Conservation (phyloP, 192 early-diverging fungal genomes). For the Umbelopsis vinacea region DNA sequence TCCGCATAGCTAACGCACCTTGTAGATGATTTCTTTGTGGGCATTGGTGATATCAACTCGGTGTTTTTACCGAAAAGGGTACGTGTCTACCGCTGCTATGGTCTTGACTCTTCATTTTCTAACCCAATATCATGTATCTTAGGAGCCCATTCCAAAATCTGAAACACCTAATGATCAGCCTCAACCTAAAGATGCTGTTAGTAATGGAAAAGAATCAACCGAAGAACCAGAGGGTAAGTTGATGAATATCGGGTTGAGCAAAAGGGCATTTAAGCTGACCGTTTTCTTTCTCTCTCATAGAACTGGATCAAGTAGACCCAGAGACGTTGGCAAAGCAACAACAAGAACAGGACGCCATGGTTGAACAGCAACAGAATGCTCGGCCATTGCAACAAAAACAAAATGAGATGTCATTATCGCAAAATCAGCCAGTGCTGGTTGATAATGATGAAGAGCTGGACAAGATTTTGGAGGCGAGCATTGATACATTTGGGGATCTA, state of each 20-base stretch:
- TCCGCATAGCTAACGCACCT: not conserved
- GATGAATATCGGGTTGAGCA: not conserved
- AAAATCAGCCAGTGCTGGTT: conserved; percentile 52
- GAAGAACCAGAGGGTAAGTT: conserved; percentile 1
- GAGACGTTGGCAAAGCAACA: conserved; percentile 27
- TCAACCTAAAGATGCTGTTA: not conserved
- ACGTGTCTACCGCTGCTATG: not conserved
- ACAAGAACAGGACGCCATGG: conserved; percentile 29
- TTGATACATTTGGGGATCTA: not conserved
- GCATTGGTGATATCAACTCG: conserved; percentile 97
- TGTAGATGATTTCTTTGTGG: conserved; percentile 89
- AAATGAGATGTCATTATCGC: conserved; percentile 32
- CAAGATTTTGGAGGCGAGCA: conserved; percentile 46
- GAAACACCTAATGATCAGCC: not conserved
- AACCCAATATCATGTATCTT: no score
- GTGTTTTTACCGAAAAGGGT: conserved; percentile 56
- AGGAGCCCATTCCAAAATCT: conserved; percentile 10
- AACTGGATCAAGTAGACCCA: conserved; percentile 4
- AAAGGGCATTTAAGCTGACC: not conserved
- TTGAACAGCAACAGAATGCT: conserved; percentile 3
- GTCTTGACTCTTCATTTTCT: not conserved
- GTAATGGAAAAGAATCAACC: not conserved
- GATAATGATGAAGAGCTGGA: conserved; percentile 66
- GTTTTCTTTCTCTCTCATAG: not conserved
- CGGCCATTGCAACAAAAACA: conserved; percentile 23